Percentiles rank a stretch among this genome's conserved stretches.
These are phyloP conservation scores for Ilex asprella DNA, from an alignment of 257 asterid species.

Conservation along the genomic window DNA sequence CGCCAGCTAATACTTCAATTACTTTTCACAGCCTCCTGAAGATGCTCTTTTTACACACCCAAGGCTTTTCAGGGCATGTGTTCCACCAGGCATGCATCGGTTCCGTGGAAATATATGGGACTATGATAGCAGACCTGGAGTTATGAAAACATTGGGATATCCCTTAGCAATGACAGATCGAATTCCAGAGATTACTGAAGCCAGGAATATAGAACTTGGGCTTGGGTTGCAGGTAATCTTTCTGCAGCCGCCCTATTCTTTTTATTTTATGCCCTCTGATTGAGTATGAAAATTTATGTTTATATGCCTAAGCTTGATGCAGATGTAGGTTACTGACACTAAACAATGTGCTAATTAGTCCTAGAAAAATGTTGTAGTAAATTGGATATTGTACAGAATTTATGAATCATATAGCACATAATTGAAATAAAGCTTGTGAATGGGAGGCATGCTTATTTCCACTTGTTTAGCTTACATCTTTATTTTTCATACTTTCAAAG, in stretches of 20 bases:
- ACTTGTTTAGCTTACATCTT: no score
- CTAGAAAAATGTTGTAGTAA: no score
- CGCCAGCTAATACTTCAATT: background rate
- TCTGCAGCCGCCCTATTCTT: background rate
- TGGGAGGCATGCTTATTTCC: no score
- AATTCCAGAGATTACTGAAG: slow-evolving; percentile 87
- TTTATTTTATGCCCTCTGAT: no score
- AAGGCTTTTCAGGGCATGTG: slow-evolving; percentile 93
- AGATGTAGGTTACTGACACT: no score
- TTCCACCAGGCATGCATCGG: slow-evolving; percentile 99
- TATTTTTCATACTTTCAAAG: no score
- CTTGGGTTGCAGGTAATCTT: slow-evolving; percentile 20
- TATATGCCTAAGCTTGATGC: no score
- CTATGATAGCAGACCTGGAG: slow-evolving; percentile 74
- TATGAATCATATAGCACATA: no score
- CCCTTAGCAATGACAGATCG: slow-evolving; percentile 54
- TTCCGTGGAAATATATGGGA: slow-evolving; percentile 98
- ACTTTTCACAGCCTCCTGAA: slow-evolving; percentile 61
- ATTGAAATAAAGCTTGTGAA: no score
- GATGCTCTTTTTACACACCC: slow-evolving; percentile 96
- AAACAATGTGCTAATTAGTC: no score
- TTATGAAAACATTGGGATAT: slow-evolving; percentile 76
- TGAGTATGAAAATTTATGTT: no score
- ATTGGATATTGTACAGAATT: no score
- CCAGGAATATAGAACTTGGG: slow-evolving; percentile 94